phyloP scores from a whole-genome alignment of 306 rosid genomes.

The Casuarina cunninghamiana region DNA sequence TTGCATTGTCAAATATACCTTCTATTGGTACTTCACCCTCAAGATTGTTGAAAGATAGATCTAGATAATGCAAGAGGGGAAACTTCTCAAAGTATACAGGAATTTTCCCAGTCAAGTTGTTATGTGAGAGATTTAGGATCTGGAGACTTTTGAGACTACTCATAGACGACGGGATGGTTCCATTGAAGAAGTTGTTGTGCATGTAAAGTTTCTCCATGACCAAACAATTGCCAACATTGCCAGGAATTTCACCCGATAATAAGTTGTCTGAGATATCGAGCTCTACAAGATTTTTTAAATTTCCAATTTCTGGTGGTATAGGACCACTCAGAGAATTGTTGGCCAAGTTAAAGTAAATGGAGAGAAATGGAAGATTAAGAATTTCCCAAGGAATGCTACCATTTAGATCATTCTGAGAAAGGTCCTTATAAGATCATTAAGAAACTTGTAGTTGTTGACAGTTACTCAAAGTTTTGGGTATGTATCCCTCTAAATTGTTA shows the following conservation, averaged over 20 bases:
- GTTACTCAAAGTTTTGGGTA: background rate
- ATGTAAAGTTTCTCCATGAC: slow-evolving; percentile 14
- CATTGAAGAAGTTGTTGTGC: slow-evolving; percentile 21
- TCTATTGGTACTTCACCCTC: background rate
- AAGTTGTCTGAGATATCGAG: background rate
- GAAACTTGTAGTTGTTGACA: background rate
- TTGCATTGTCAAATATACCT: background rate
- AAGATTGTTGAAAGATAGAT: background rate
- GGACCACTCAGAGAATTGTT: background rate
- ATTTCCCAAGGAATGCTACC: background rate
- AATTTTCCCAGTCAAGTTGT: background rate
- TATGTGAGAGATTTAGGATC: slow-evolving; percentile 18
- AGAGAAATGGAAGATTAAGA: background rate
- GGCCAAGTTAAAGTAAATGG: background rate
- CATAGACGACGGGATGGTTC: slow-evolving; percentile 23
- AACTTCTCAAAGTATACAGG: background rate
- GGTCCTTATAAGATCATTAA: too few relatives aligned
- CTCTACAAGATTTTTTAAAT: background rate
- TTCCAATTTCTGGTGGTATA: background rate
- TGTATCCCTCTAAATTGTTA: background rate
- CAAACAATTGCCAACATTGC: background rate
- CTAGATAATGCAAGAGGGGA: background rate
- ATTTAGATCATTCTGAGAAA: slow-evolving; percentile 8
- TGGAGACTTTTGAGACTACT: slow-evolving; percentile 19
- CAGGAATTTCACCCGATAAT: background rate